Percentiles rank a stretch among this genome's conserved stretches.
phyloP scores from a whole-genome alignment of 2,329 filamentous ascomycete genomes.

The Penicillium verrucosum region DNA sequence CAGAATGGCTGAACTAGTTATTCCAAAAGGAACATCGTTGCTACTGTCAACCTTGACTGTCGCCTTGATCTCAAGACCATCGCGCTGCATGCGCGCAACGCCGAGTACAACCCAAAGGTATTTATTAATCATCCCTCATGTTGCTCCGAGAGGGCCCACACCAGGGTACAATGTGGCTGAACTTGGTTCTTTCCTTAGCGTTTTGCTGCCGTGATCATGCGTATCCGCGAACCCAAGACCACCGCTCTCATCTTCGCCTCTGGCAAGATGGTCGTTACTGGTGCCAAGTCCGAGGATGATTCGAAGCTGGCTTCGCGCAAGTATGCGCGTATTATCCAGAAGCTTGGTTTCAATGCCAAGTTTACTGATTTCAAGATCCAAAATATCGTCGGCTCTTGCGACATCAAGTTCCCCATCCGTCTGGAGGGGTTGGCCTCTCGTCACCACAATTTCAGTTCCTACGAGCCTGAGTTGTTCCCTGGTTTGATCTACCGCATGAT shows the following conservation, averaged over 20 bases:
- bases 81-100: constrained; percentile 94
- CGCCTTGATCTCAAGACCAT: constrained; percentile 98
- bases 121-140: constrained; percentile 29
- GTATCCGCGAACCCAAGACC: constrained; percentile 98
- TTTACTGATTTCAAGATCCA: constrained; percentile 99
- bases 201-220: constrained; percentile 99
- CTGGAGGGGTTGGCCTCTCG: constrained; percentile 92
- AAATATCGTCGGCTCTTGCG: constrained; percentile 97
- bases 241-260: constrained; percentile 97
- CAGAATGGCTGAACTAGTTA: constrained; percentile 50
- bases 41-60: constrained; percentile 96
- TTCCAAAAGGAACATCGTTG: constrained; percentile 86
- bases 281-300: constrained; percentile 96
- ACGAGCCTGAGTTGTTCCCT: constrained; percentile 97
- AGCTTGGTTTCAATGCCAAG: constrained; percentile 98
- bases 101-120: constrained; percentile 98
- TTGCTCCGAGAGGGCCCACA: constrained; percentile 28
- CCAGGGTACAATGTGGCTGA: constrained; percentile 46
- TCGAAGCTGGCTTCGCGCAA: constrained; percentile 95
- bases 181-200: constrained; percentile 59
- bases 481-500: constrained; percentile 99
- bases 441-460: constrained; percentile 99
- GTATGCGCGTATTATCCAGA: constrained; percentile 98
- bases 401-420: constrained; percentile 99
- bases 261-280: constrained; percentile 99